Conservation (phyloP, 2,329 filamentous ascomycete species). For the Xenoacremonium recifei region DNA sequence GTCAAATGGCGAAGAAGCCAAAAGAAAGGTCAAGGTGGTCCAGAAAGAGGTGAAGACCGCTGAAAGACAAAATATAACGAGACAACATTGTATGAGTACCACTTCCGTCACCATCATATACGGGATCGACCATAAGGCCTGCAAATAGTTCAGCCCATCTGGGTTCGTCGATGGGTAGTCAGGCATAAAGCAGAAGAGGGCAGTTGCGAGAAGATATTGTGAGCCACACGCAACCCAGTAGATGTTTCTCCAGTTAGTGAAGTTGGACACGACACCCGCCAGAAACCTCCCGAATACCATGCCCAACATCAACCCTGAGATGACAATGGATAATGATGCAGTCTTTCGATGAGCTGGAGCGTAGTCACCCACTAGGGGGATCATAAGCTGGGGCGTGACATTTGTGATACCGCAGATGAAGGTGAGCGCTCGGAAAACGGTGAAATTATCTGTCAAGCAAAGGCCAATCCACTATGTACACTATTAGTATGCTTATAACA, state of each 20-base stretch:
- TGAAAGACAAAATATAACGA: conserved; percentile 62
- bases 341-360: conserved; percentile 68
- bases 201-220: conserved; percentile 63
- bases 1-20: conserved; percentile 66
- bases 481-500: background rate
- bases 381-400: conserved; percentile 77
- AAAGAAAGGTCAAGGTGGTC: conserved; percentile 74
- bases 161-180: conserved; percentile 78
- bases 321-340: conserved; percentile 69
- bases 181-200: conserved; percentile 73
- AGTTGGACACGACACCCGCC: conserved; percentile 72
- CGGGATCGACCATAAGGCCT: conserved; percentile 63
- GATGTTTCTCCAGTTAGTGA: conserved; percentile 70
- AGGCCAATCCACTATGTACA: conserved; percentile 61
- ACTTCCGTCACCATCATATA: conserved; percentile 64
- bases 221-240: conserved; percentile 76
- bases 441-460: conserved; percentile 65
- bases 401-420: conserved; percentile 76
- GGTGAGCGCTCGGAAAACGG: conserved; percentile 65
- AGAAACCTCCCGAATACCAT: conserved; percentile 74
- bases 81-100: conserved; percentile 65
- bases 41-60: conserved; percentile 53
- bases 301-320: conserved; percentile 72
- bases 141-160: conserved; percentile 60
- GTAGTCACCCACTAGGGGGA: conserved; percentile 77